A percentile compares a stretch with the other conserved stretches of the same genome.
phyloP scores from a whole-genome alignment of 202 grass and related monocot species.

The Schoenoplectus triqueter region DNA sequence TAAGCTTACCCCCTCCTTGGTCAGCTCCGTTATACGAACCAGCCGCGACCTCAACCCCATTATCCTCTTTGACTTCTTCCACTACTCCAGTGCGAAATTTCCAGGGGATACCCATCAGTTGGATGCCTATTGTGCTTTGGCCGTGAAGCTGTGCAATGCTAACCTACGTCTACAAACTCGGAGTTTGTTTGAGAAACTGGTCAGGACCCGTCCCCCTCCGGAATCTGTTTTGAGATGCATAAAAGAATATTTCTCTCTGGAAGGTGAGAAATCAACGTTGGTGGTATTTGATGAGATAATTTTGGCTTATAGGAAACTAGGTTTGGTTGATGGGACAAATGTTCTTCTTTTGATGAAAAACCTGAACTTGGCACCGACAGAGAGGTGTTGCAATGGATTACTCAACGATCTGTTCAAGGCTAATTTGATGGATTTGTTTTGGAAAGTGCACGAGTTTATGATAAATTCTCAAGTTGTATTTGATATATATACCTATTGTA shows the following conservation, averaged over 20 bases:
- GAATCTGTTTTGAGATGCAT: conserved; percentile 47
- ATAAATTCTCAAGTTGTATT: conserved; percentile 24
- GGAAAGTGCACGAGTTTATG: conserved; percentile 64
- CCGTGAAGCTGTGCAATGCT: conserved; percentile 51
- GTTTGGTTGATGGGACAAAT: conserved; percentile 41
- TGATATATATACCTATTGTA: conserved; percentile 70
- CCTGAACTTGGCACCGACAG: conserved; percentile 46
- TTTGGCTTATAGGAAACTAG: conserved; percentile 63
- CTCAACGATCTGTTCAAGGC: conserved; percentile 66
- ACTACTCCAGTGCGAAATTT: conserved; percentile 58
- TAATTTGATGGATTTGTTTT: conserved; percentile 63
- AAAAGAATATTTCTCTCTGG: conserved; percentile 34
- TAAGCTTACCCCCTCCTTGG: conserved; percentile 43
- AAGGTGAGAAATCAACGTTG: conserved; percentile 12
- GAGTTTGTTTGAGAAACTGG: conserved; percentile 59
- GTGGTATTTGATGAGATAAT: conserved; percentile 61
- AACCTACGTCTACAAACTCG: conserved; percentile 40
- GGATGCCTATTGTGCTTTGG: conserved; percentile 55
- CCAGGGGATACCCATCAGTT: conserved; percentile 32
- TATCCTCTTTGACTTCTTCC: conserved; percentile 71
- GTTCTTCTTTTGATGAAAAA: conserved; percentile 56
- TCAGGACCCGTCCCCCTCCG: conserved; percentile 44
- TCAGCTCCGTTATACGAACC: conserved; percentile 44
- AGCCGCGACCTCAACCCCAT: conserved; percentile 37
- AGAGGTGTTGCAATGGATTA: conserved; percentile 68